Base-by-base conservation (phyloP, 345 rosid species). In the Ailanthus altissimus region DNA sequence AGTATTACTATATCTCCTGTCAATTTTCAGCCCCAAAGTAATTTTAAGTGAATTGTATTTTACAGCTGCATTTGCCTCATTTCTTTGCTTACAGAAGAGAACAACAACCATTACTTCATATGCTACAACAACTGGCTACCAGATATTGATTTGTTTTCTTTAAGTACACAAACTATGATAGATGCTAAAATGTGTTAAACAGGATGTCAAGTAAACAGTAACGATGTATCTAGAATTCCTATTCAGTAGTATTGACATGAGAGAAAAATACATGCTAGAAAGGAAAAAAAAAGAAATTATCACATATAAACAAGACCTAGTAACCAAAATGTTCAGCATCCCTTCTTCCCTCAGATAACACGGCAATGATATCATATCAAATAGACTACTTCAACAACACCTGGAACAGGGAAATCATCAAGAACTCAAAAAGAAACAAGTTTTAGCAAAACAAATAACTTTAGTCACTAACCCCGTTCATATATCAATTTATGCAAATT, bases 151-250 rank as follows among this genome's bases (percentile, higher is more conserved):
- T 40, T 8, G 36, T 21, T 10, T 51, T 2, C n/a, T 10, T 50
- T 28, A 40, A 72, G 23, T 5, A 45, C 6, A 2, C 6, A n/a
- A 57, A 71, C 16, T 54, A 54, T n/a, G 60, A 25, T 20, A 57
- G 0, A 71, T 28, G 15, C n/a, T 46, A 40, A 21, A 8, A 40
- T 32, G 40, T 71, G 20, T 53, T 26, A 12, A 18, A 42, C 40
- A 58, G 63, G 25, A 72, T 0, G 14, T 2, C 5, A 23, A 5
- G 21, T 6, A 58, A 58, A 16, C 36, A 59, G 63, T n/a, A 38
- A 70, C 21, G 66, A 0, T 40, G 4, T 32, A 50, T 63, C 61
- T 21, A 50, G 38, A 72, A 9, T 75, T 75, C 69, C 62, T 36
- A 28, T 60, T 49, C 0, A 2, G 14, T 11, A 60, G 21, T 32